Evolutionary conservation across 1,284 basidiomycete genomes (phyloP).

Genomic region (Caloboletus inedulis): DNA sequence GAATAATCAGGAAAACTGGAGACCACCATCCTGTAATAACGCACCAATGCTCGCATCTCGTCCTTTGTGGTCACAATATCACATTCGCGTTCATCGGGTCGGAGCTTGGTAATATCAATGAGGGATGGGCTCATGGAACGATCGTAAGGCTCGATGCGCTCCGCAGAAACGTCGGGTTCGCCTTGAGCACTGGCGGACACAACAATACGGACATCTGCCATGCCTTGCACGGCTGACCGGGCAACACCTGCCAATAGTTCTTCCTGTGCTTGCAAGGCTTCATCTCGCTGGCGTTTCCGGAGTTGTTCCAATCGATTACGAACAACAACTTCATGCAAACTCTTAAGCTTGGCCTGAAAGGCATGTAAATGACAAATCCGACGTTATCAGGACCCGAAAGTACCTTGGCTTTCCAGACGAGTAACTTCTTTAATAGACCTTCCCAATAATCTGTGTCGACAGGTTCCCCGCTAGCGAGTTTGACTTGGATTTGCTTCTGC

Average conservation of each 20-base stretch:
- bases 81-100: slow-evolving; percentile 74
- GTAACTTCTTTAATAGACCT: slow-evolving; percentile 80
- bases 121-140: slow-evolving; percentile 79
- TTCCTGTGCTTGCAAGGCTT: slow-evolving; percentile 88
- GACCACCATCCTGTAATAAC: slow-evolving; percentile 29
- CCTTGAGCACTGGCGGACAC: slow-evolving; percentile 33
- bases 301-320: slow-evolving; percentile 94
- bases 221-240: slow-evolving; percentile 47
- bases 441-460: slow-evolving; percentile 99
- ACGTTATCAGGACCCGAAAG: not conserved
- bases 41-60: slow-evolving; percentile 63
- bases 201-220: slow-evolving; percentile 36
- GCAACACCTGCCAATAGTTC: slow-evolving; percentile 84
- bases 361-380: slow-evolving; percentile 8
- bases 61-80: slow-evolving; percentile 72
- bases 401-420: slow-evolving; percentile 99
- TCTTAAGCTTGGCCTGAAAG: slow-evolving; percentile 80
- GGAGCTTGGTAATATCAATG: slow-evolving; percentile 68
- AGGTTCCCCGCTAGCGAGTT: slow-evolving; percentile 88
- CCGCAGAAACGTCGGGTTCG: slow-evolving; percentile 46
- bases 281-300: slow-evolving; percentile 91
- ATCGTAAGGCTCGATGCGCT: slow-evolving; percentile 73
- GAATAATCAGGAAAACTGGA: slow-evolving; percentile 8
- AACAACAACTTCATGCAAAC: slow-evolving; percentile 92
- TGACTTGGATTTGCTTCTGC: slow-evolving; percentile 84